These are phyloP conservation scores for Coniferiporia weirii DNA, from an alignment of 1,284 basidiomycete genomes.

Conservation along the genomic window DNA sequence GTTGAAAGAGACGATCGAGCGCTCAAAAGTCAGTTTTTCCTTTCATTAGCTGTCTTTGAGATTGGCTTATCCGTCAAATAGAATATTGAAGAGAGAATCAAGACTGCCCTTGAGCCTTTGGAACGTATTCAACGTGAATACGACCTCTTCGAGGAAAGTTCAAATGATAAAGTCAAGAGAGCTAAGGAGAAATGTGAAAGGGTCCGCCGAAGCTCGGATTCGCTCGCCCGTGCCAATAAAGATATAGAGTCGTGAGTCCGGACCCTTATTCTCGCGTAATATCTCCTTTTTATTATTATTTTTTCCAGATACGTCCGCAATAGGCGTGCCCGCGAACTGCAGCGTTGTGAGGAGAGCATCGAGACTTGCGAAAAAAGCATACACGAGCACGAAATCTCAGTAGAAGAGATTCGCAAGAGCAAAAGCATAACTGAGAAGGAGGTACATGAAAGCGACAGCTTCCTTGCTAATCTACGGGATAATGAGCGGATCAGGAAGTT, in stretches of 20 bases:
- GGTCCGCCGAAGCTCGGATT: constrained; percentile 62
- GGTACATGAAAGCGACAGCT: constrained; percentile 67
- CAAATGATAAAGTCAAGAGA: constrained; percentile 44
- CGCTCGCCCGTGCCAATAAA: constrained; percentile 55
- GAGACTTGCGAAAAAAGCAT: constrained; percentile 58
- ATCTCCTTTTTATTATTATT: background rate
- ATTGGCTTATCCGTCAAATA: constrained; percentile 26
- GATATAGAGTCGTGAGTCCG: constrained; percentile 54
- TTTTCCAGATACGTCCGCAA: constrained; percentile 65
- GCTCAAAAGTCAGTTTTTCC: constrained; percentile 39
- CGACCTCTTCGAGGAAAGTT: constrained; percentile 18
- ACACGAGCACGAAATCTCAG: constrained; percentile 45
- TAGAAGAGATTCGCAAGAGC: constrained; percentile 50
- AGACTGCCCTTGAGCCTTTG: constrained; percentile 63
- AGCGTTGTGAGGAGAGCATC: constrained; percentile 58
- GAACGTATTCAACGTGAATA: constrained; percentile 60
- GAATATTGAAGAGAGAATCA: constrained; percentile 63
- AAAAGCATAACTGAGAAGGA: constrained; percentile 61
- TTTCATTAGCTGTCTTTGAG: background rate
- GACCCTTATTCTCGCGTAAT: background rate
- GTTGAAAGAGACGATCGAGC: constrained; percentile 36
- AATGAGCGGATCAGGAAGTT: constrained; percentile 81
- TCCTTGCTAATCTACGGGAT: constrained; percentile 73
- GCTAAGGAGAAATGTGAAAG: constrained; percentile 53
- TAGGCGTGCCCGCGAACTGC: constrained; percentile 57